Evolutionary conservation across 495 filamentous ascomycete species (phyloP).

Genomic region (Evansstolkia leycettana): DNA sequence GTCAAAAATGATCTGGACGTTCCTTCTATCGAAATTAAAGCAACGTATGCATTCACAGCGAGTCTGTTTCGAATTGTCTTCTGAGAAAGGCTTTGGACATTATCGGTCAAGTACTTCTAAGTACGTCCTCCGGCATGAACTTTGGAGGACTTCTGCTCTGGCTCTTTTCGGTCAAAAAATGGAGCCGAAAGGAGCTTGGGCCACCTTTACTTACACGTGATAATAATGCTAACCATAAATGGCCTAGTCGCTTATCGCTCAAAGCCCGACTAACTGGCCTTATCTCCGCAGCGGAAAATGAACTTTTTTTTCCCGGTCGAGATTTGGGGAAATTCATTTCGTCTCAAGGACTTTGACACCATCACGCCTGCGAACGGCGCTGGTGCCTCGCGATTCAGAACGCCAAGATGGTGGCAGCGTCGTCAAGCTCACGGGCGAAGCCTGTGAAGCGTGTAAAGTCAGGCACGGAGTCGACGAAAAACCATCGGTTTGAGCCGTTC

Average conservation of each 20-base stretch:
- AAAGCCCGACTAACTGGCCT: constrained; percentile 7
- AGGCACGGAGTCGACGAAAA: constrained; percentile 61
- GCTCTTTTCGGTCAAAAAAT: constrained; percentile 9
- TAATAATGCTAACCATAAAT: constrained; percentile 2
- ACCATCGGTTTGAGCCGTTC: constrained; percentile 85
- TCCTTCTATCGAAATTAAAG: too few relatives aligned
- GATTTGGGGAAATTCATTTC: constrained; percentile 5
- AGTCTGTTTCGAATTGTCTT: too few relatives aligned
- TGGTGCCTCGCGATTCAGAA: constrained; percentile 12
- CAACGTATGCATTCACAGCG: too few relatives aligned
- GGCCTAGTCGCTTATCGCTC: constrained; percentile 4
- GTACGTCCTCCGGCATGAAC: too few relatives aligned
- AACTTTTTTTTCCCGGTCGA: constrained; percentile 34
- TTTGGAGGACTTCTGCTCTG: too few relatives aligned
- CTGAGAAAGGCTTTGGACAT: too few relatives aligned
- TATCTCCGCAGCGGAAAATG: constrained; percentile 26
- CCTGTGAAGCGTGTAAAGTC: constrained; percentile 47
- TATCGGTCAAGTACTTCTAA: too few relatives aligned
- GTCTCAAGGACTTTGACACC: too few relatives aligned
- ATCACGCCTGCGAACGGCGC: constrained; percentile 12
- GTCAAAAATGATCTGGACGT: too few relatives aligned
- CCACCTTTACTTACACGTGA: constrained; percentile 22
- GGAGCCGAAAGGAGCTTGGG: constrained; percentile 19
- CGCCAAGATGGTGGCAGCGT: constrained; percentile 40
- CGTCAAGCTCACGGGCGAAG: constrained; percentile 53